Conservation (phyloP, 1,284 basidiomycete genomes). For the Malassezia cuniculi region DNA sequence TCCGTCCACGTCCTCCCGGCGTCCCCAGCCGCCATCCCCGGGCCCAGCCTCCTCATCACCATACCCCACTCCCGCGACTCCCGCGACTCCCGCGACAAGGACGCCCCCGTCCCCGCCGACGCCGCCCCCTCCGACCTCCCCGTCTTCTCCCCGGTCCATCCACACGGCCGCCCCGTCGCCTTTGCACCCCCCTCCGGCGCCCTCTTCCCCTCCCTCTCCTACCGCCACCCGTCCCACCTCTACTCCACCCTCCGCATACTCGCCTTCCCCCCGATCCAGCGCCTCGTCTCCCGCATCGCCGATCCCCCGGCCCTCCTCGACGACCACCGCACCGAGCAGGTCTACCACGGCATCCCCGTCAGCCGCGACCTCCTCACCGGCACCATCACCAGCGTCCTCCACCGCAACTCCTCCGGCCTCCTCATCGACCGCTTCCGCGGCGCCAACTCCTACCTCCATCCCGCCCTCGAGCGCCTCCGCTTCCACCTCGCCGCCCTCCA, state of each 20-base stretch:
- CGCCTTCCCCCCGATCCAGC: constrained; percentile 21
- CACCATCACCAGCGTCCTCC: constrained; percentile 18
- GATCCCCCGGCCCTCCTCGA: constrained; percentile 36
- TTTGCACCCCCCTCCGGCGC: constrained; percentile 25
- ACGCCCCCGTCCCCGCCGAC: constrained; percentile 23
- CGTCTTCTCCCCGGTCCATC: constrained; percentile 29
- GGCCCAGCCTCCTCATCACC: constrained; percentile 35
- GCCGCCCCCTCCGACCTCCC: constrained; percentile 23
- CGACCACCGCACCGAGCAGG: constrained; percentile 37
- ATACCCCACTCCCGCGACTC: constrained; percentile 21
- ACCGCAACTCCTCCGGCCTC: constrained; percentile 22
- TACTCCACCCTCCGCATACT: constrained; percentile 27
- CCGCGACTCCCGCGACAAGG: no score
- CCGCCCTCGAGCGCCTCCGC: constrained; percentile 20
- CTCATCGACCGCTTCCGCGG: constrained; percentile 23
- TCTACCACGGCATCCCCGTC: constrained; percentile 37
- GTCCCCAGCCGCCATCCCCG: constrained; percentile 23
- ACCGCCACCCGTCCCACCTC: constrained; percentile 28
- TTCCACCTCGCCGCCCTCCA: constrained; percentile 9
- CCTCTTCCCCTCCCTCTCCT: constrained; percentile 24
- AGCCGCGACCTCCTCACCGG: constrained; percentile 29
- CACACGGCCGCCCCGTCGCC: constrained; percentile 31
- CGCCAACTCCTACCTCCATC: constrained; percentile 25
- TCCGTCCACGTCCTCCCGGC: constrained; percentile 27
- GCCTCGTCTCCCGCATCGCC: constrained; percentile 23